Evolutionary conservation across 2,329 filamentous ascomycete species (phyloP), one percentile per base, ranked within the genome.

Genomic region (Aspergillus floridensis): DNA sequence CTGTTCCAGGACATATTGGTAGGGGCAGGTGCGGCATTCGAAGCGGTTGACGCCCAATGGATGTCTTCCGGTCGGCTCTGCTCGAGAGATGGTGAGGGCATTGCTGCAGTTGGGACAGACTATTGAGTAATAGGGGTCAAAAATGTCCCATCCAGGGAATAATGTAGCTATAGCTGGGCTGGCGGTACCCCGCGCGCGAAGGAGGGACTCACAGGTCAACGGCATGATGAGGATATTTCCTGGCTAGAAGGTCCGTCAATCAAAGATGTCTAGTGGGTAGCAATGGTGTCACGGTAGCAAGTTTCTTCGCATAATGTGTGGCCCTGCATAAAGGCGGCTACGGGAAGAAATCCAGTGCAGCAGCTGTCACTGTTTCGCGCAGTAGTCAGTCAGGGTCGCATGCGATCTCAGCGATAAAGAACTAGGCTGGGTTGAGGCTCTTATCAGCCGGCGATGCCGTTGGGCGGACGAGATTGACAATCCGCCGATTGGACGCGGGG

Each of bases 21-120:
- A 99, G 4, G 95, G 93, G 69, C 95, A 99, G 59, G 92, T 96
- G 59, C 92, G 90, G 80, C 95, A 99, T 78, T 96, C 92, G 77
- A 98, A 92, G 59, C 92, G 89, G 81, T 97, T 97, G 55, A 78
- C 72, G 2, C 79, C 79, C 47, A 75, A 63, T 14, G 77, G 76
- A 57, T 77, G 72, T 55, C 74, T 69, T 1, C 68, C 68, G 16
- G 73, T 73, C 4, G 75, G 67, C 10, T 77, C 73, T 2, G 72
- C 72, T 53, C 76, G 74, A 48, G 78, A 77, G 53, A 81, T 77
- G 12, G 79, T 80, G 57, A 81, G 73, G 63, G 72, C 76, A 73
- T 81, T 81, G 70, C 75, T 78, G 72, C 79, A 81, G 63, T 80
- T 78, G 12, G 79, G 79, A 59, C 79, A 81, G 67, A 81, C 79